Evolutionary conservation across 78 protist genomes (phyloP).

Genomic region (Trichosphaerium sp.): DNA sequence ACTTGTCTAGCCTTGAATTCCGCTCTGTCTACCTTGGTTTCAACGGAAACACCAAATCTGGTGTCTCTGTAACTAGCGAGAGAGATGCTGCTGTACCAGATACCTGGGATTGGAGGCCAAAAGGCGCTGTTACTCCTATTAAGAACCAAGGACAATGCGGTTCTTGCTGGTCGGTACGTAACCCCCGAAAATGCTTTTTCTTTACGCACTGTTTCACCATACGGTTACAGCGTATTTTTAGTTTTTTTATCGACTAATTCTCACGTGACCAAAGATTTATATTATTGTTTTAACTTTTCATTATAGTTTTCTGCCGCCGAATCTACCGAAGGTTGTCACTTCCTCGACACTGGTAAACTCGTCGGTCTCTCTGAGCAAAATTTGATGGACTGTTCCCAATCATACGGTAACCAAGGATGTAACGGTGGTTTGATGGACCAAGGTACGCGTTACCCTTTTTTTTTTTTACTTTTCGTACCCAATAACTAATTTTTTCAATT

Average conservation of each 20-base stretch:
- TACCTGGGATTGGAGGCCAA: slow-evolving; percentile 53
- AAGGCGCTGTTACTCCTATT: slow-evolving; percentile 54
- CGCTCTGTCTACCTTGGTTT: background rate
- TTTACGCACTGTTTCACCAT: no score
- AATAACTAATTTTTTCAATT: no score
- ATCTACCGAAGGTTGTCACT: slow-evolving; percentile 25
- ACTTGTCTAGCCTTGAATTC: slow-evolving; percentile 19
- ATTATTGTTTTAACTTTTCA: no score
- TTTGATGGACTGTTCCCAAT: slow-evolving; percentile 19
- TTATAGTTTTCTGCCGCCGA: slow-evolving; percentile 24
- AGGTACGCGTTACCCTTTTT: no score
- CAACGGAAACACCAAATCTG: slow-evolving; percentile 4
- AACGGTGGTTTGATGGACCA: slow-evolving; percentile 42
- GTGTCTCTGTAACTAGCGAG: background rate
- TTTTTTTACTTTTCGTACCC: no score
- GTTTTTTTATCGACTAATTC: no score
- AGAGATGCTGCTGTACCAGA: no score
- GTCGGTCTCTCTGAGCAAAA: slow-evolving; percentile 23
- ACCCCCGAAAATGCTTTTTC: no score
- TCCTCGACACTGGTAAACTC: background rate
- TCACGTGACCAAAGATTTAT: no score
- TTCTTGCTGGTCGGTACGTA: slow-evolving; percentile 24
- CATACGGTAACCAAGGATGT: slow-evolving; percentile 39
- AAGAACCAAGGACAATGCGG: slow-evolving; percentile 74
- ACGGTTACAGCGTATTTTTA: no score